These are phyloP conservation scores for Conidiobolus incongruus DNA, from an alignment of 371 early-diverging fungal species.

Conservation along the genomic window DNA sequence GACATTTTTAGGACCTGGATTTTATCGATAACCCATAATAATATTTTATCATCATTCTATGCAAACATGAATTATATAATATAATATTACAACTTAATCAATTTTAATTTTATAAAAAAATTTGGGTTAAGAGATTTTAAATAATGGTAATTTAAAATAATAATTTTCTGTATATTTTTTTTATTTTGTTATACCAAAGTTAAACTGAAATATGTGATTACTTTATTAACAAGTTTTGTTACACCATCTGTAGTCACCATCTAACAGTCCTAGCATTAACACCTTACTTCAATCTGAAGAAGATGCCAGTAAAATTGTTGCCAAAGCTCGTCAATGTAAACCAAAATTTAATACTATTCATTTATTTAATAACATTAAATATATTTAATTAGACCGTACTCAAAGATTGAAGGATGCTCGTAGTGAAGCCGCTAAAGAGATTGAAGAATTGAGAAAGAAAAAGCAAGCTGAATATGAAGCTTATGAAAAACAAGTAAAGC, in stretches of 20 bases:
- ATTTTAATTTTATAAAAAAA: too few species aligned
- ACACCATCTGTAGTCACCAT: constrained; percentile 20
- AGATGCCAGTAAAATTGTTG: constrained; percentile 75
- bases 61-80: too few species aligned
- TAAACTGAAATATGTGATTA: too few species aligned
- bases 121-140: too few species aligned
- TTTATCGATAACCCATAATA: too few species aligned
- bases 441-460: constrained; percentile 58
- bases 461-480: constrained; percentile 62
- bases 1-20: too few species aligned
- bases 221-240: too few species aligned
- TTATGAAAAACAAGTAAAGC: constrained; percentile 53
- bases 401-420: constrained; percentile 87
- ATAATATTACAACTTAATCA: too few species aligned
- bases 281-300: constrained; percentile 69
- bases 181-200: too few species aligned
- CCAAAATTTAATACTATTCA: background rate
- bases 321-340: constrained; percentile 79
- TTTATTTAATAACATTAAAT: background rate
- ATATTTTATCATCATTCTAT: too few species aligned
- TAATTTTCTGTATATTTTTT: too few species aligned
- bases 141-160: too few species aligned
- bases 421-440: constrained; percentile 79
- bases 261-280: constrained; percentile 60
- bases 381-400: constrained; percentile 54